phyloP scores from a whole-genome alignment of 306 rosid species.

The Casuarina cunninghamiana region DNA sequence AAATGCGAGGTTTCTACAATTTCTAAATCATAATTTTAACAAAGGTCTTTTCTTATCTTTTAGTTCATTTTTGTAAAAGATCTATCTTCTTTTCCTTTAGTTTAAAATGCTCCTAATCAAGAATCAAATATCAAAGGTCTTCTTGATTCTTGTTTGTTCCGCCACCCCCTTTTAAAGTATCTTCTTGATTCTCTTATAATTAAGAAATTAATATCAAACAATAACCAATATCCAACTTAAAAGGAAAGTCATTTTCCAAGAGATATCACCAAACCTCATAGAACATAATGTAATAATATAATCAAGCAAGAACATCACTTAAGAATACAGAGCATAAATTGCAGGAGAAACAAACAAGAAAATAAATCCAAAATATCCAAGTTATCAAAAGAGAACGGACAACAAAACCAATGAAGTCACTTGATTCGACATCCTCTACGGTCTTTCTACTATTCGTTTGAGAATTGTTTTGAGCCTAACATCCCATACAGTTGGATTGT shows the following conservation, averaged over 20 bases:
- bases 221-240: neutral
- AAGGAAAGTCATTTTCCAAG: neutral
- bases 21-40: neutral
- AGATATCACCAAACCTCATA: neutral
- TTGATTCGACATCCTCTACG: conserved; percentile 77
- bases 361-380: neutral
- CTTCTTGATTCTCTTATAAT: neutral
- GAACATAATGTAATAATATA: neutral
- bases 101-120: neutral
- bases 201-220: neutral
- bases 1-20: neutral
- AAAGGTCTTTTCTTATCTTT: neutral
- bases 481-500: conserved; percentile 16
- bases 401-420: conserved; percentile 36
- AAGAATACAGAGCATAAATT: neutral
- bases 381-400: neutral
- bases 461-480: conserved; percentile 79
- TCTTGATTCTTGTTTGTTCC: too few relatives aligned
- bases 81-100: neutral
- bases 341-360: neutral
- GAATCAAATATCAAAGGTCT: neutral
- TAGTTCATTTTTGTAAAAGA: too few relatives aligned
- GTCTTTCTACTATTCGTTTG: conserved; percentile 58
- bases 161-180: neutral
- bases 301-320: neutral